Conservation (phyloP, 352 stramenopile genomes). For the Globisporangium nagaii region DNA sequence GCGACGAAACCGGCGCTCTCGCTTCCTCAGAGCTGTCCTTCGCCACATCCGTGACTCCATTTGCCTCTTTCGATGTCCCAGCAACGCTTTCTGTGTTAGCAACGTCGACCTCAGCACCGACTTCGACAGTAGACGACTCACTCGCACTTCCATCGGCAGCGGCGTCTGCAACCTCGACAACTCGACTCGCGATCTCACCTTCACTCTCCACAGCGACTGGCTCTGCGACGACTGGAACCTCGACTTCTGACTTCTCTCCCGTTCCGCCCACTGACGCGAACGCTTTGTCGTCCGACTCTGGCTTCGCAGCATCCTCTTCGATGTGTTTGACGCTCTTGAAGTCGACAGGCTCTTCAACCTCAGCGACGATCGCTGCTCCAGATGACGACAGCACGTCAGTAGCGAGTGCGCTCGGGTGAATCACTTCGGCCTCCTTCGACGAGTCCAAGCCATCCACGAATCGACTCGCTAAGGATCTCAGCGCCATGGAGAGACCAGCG, state of each 20-base stretch:
- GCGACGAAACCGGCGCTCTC: not conserved
- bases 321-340: not conserved
- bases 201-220: not conserved
- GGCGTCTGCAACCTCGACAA: not conserved
- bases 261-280: not conserved
- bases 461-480: constrained; percentile 8
- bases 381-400: not conserved
- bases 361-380: not conserved
- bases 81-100: not conserved
- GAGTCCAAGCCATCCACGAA: constrained; percentile 8
- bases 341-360: not conserved
- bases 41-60: not conserved
- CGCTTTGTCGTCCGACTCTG: not conserved
- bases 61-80: not conserved
- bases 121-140: not conserved
- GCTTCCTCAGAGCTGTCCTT: not conserved
- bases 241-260: not conserved
- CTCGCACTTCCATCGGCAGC: not conserved
- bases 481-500: constrained; percentile 12
- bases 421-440: not conserved
- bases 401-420: no score
- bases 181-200: not conserved
- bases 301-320: not conserved
- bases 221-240: not conserved
- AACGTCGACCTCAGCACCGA: no score